Evolutionary conservation across 768 basidiomycete species (phyloP).

Genomic region (Boletus coccyginus): DNA sequence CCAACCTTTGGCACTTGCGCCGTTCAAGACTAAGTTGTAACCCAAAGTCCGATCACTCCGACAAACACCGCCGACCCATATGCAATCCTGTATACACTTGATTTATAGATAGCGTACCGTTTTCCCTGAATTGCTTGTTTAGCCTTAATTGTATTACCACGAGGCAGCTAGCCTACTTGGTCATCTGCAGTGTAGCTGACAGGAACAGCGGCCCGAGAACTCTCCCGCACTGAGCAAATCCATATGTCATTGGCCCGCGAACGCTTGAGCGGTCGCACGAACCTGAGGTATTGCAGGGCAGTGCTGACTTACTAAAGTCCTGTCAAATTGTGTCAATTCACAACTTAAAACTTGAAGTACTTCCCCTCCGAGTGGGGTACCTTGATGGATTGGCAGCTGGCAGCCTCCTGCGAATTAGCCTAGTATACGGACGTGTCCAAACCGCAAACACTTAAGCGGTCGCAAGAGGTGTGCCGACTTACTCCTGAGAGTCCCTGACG

Average conservation of each 20-base stretch:
- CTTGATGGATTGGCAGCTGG: too few species aligned
- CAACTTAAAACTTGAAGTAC: too few species aligned
- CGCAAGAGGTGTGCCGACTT: background rate
- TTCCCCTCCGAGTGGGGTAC: too few species aligned
- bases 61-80: background rate
- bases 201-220: background rate
- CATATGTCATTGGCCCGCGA: background rate
- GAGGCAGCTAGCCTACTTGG: background rate
- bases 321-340: too few species aligned
- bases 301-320: too few species aligned
- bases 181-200: background rate
- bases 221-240: background rate
- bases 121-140: background rate
- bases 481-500: too few species aligned
- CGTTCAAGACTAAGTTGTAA: constrained; percentile 23
- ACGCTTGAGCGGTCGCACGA: background rate
- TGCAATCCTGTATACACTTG: background rate
- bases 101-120: background rate
- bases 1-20: constrained; percentile 29
- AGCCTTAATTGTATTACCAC: background rate
- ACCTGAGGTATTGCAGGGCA: too few species aligned
- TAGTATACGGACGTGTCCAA: background rate
- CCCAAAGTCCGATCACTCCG: background rate
- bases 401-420: too few species aligned
- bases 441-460: background rate